Evolutionary conservation across 140 eudicot species (phyloP).

Genomic region (Stevia rebaudiana): DNA sequence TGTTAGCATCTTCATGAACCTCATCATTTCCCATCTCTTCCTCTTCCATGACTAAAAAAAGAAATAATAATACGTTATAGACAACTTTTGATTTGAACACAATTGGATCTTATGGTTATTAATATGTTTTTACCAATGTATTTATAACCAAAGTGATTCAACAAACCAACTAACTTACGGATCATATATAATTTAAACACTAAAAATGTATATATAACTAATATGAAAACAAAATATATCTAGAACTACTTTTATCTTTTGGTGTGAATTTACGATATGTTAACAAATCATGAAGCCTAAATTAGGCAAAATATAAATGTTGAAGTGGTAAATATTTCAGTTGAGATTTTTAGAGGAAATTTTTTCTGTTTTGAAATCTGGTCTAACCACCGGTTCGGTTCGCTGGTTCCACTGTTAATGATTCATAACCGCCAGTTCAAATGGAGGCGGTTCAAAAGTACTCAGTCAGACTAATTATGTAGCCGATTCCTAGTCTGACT

Average conservation of each 20-base stretch:
- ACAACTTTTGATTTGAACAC: neutral
- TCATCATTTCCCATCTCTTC: constrained; percentile 28
- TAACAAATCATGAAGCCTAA: neutral
- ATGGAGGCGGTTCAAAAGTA: neutral
- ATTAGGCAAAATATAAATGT: too few species aligned
- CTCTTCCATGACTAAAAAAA: constrained; percentile 33
- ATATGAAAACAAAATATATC: too few species aligned
- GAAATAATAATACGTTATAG: neutral
- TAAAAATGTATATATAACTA: too few species aligned
- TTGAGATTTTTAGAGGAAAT: neutral
- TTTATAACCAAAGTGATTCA: neutral
- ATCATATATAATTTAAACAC: too few species aligned
- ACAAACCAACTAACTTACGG: too few species aligned
- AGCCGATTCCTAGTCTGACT: neutral
- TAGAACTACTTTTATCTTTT: too few species aligned
- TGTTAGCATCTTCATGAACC: constrained; percentile 40
- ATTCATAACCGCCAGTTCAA: neutral
- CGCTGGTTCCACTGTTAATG: too few species aligned
- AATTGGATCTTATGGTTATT: neutral
- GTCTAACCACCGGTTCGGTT: neutral
- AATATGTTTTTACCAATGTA: neutral
- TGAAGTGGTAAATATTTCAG: neutral
- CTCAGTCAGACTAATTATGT: neutral
- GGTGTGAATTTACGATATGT: too few species aligned
- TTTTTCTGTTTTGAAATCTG: too few species aligned